Evolutionary conservation across 768 basidiomycete species (phyloP).

Genomic region (Agrocybe praecox): DNA sequence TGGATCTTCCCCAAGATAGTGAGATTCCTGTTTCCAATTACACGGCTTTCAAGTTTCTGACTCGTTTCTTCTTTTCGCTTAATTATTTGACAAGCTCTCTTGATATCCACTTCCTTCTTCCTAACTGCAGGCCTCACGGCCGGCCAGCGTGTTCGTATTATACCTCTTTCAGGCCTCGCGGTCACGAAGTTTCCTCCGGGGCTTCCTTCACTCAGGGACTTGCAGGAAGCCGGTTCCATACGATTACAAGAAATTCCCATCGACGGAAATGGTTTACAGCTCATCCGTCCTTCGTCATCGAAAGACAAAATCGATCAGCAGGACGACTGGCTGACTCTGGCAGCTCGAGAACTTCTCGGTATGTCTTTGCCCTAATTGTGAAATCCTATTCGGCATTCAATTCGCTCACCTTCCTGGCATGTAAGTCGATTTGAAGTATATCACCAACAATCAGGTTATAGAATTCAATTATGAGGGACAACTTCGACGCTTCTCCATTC

Average conservation of each 20-base stretch:
- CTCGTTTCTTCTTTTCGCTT: conserved; percentile 7
- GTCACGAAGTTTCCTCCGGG: conserved; percentile 39
- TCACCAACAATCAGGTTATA: conserved; percentile 61
- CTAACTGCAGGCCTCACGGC: conserved; percentile 61
- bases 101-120: conserved; percentile 56
- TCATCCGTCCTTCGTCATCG: conserved; percentile 15
- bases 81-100: conserved; percentile 45
- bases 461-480: conserved; percentile 66
- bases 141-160: conserved; percentile 50
- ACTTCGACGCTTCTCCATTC: conserved; percentile 57
- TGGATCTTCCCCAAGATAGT: conserved; percentile 62
- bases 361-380: conserved; percentile 17
- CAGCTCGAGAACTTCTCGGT: conserved; percentile 74
- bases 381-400: conserved; percentile 9
- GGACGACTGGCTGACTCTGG: conserved; percentile 68
- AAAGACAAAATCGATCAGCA: conserved; percentile 26
- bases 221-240: conserved; percentile 54
- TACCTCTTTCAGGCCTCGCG: conserved; percentile 43
- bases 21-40: conserved; percentile 28
- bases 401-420: conserved; percentile 6
- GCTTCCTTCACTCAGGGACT: conserved; percentile 51
- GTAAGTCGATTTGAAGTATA: conserved; percentile 75
- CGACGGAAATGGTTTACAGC: conserved; percentile 6
- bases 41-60: conserved; percentile 16
- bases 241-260: conserved; percentile 50